Conservation (phyloP, 2,329 filamentous ascomycete genomes). For the Colletotrichum sp. region DNA sequence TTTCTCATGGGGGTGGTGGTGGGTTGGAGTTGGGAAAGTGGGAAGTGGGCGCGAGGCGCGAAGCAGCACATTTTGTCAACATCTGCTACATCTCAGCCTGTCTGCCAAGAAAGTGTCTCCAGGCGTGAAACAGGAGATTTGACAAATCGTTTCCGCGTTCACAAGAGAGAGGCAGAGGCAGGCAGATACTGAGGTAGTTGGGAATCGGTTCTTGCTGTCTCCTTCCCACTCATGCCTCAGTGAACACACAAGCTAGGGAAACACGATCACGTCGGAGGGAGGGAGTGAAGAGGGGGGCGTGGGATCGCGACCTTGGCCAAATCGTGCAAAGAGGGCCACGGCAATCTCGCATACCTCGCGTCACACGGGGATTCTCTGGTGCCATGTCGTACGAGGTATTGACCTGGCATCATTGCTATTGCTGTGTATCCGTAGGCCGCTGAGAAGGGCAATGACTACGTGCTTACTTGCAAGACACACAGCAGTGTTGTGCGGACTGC, state of each 20-base stretch:
- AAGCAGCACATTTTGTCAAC: not conserved
- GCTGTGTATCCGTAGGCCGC: not conserved
- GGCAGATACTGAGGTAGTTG: not conserved
- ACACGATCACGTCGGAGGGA: not conserved
- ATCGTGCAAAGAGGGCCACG: not conserved
- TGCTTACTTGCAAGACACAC: not conserved
- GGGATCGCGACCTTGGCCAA: not conserved
- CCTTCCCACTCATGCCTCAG: not conserved
- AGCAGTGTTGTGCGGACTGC: not conserved
- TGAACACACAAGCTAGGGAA: not conserved
- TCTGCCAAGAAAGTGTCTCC: conserved; percentile 17
- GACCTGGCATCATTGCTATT: not conserved
- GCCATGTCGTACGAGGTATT: not conserved
- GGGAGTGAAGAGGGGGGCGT: not conserved
- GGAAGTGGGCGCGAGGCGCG: not conserved
- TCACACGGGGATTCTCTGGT: conserved; percentile 11
- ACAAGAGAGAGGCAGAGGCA: not conserved
- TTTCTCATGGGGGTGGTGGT: not conserved
- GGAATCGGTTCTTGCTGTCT: not conserved
- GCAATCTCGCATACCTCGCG: conserved; percentile 17
- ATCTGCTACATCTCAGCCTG: conserved; percentile 11
- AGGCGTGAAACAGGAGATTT: conserved; percentile 18
- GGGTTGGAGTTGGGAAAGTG: not conserved
- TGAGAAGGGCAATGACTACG: not conserved
- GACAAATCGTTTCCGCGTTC: not conserved